These are phyloP conservation scores for Raffaelea arxii DNA, from an alignment of 2,329 filamentous ascomycete species.

Conservation along the genomic window DNA sequence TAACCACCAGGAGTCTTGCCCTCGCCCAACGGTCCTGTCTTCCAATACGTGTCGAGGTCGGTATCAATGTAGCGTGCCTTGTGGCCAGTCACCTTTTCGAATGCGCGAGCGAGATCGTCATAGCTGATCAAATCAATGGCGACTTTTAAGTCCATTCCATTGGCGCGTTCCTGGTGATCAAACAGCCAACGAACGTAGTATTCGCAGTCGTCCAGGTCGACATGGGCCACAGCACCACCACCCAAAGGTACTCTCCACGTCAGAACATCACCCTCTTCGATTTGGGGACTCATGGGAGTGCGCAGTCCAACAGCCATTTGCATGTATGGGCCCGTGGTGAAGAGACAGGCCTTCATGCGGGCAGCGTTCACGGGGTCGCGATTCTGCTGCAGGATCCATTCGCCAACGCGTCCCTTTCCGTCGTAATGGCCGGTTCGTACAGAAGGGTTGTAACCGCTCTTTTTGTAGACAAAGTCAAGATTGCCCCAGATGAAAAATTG, in stretches of 20 bases:
- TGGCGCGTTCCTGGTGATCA: conserved; percentile 16
- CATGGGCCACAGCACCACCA: conserved; percentile 17
- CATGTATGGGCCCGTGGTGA: conserved; percentile 18
- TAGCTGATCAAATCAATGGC: conserved; percentile 21
- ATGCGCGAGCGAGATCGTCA: conserved; percentile 19
- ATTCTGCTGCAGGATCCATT: conserved; percentile 35
- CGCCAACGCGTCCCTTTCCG: conserved; percentile 26
- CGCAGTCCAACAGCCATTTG: conserved; percentile 8
- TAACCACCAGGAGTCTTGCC: conserved; percentile 10
- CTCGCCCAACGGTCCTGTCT: not conserved
- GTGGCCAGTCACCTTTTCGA: conserved; percentile 21
- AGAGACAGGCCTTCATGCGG: conserved; percentile 11
- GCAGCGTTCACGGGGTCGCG: conserved; percentile 15
- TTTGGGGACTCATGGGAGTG: not conserved
- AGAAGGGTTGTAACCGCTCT: conserved; percentile 33
- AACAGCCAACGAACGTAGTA: conserved; percentile 21
- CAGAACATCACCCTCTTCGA: conserved; percentile 9
- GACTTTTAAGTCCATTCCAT: conserved; percentile 19
- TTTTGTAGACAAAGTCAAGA: conserved; percentile 39
- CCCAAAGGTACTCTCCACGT: conserved; percentile 14
- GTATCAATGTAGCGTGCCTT: conserved; percentile 17
- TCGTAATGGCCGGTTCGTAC: conserved; percentile 38
- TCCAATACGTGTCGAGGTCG: not conserved
- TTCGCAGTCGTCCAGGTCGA: conserved; percentile 20
- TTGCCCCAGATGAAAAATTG: conserved; percentile 37